Evolutionary conservation across 352 stramenopile species (phyloP), one percentile per base, ranked within the genome.

Genomic region (Ophiocytium majus): DNA sequence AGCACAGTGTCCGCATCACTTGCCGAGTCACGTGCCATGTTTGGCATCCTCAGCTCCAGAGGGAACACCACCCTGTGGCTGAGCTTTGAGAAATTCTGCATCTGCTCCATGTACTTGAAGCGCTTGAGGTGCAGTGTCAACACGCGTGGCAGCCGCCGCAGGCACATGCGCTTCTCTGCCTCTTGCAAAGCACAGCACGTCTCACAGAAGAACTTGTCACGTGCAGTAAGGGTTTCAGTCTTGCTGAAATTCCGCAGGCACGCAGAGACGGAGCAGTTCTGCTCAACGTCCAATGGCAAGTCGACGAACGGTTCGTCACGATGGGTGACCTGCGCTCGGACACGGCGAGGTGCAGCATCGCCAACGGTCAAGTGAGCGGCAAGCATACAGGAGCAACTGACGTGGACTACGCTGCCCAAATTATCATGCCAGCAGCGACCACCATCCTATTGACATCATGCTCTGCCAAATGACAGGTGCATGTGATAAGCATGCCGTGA

Each of bases 101-200:
- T 36, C 50, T 91, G 95, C 63, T 97, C 92, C 1, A 95, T 94
- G 89, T 98, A 99, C 49, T 97, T 95, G 88, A 99, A 99, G 57
- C 97, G 93, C 91, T 99, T 99, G 0, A 99, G 89, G 90, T 99
- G 97, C 83, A 99, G 93, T 79, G 99, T 97, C 10, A 99, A 88
- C 63, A 99, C 95, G 74, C 96, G 95, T 10, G 97, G 97, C 19
- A 98, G 91, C 63, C 94, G 94, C 85, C 97, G 99, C 5, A 99
- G 88, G 85, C 98, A 93, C 85, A 99, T 97, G 85, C 99, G 96
- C 90, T 99, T 99, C 78, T 90, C 86, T 31, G 88, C 88, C 28
- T 91, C 84, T 85, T 91, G 89, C 0, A 90, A 83, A 9, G 84
- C 82, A 76, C 87, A 66, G 85, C 89, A 91, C n/a, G 63, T 89